Conservation (phyloP, 202 grass and related monocot species). For the Digitaria exilis region DNA sequence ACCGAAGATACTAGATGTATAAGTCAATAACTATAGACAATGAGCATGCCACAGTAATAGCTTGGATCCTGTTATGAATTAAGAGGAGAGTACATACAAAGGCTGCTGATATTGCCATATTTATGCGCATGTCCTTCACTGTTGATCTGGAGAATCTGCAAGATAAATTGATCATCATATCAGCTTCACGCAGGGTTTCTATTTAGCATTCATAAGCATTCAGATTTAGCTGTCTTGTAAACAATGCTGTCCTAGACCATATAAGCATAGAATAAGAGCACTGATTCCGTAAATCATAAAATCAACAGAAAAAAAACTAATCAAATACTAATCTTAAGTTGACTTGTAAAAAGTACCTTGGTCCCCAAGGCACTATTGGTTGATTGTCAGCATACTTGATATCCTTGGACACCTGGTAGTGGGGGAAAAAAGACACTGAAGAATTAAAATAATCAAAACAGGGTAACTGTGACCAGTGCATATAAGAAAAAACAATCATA, state of each 20-base stretch:
- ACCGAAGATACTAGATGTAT: neutral
- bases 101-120: constrained; percentile 83
- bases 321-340: neutral
- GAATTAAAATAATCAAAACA: constrained; percentile 16
- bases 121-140: constrained; percentile 83
- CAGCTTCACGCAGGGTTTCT: constrained; percentile 12
- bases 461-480: neutral
- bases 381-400: constrained; percentile 96
- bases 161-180: constrained; percentile 30
- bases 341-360: constrained; percentile 57
- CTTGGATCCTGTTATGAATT: neutral
- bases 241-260: neutral
- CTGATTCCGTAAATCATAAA: neutral
- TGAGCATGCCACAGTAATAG: constrained; percentile 1
- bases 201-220: constrained; percentile 13
- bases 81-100: constrained; percentile 63
- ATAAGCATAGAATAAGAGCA: neutral
- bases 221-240: neutral
- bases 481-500: neutral
- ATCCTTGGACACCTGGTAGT: constrained; percentile 83
- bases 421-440: constrained; percentile 10
- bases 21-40: constrained; percentile 23
- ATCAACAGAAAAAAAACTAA: constrained; percentile 3
- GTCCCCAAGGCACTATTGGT: constrained; percentile 86
- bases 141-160: constrained; percentile 79